Evolutionary conservation across 1,284 basidiomycete species (phyloP), one percentile per base, ranked within the genome.

Genomic region (Megacollybia platyphylla): DNA sequence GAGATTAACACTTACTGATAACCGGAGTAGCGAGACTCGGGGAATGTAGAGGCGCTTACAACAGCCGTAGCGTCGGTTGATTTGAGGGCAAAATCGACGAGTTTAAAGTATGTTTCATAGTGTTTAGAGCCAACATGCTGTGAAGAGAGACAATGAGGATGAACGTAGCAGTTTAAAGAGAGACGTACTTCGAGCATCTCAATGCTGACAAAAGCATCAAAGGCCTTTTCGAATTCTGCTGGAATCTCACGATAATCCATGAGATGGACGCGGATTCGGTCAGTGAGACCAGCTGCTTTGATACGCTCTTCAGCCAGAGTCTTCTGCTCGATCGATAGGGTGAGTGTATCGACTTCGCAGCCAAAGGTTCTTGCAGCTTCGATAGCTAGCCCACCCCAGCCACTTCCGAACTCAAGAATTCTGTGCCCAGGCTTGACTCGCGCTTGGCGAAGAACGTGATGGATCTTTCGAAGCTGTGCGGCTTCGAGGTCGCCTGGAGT

Each of bases 301-400:
- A 92, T 76, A 39, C 88, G 74, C 54, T 86, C 81, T 54, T 92
- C 88, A 7, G 89, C 90, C 29, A 92, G 73, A 32, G 66, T 65
- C 57, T 92, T 91, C 60, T 94, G 90, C 60, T 93, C 85, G 39
- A 79, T 63, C 5, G 87, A 90, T 24, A 93, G 68, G 7, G 90
- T 94, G 50, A 94, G 65, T 5, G 84, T 87, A 59, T 94, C 90
- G 38, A 93, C 87, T 52, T 82, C 80, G 57, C 86, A 89, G 7
- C 79, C 82, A 52, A 69, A 84, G 11, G 65, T 67, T 26, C 67
- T 67, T 7, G 79, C 82, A 45, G 83, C 83, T 71, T 87, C 85
- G 48, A 94, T 93, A 7, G 88, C 87, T 41, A 94, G 71, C 36
- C 79, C 85, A 9, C 90, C 90, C 90, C 90, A 93, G 6, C 90